Percentiles rank a stretch among this genome's conserved stretches.
Conservation (phyloP, 1,284 basidiomycete species). For the Somion occarium region DNA sequence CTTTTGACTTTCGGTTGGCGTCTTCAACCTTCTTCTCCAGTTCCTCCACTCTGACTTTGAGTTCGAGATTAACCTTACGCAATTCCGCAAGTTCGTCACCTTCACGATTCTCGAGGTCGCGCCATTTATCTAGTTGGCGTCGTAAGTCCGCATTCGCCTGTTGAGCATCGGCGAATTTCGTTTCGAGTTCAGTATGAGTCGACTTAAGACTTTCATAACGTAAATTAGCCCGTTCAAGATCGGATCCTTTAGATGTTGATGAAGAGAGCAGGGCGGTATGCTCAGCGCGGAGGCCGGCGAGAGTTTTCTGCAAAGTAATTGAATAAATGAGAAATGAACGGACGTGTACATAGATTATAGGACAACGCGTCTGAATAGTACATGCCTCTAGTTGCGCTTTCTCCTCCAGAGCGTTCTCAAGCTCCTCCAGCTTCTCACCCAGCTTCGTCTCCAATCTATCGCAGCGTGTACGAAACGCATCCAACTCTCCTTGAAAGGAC, state of each 20-base stretch:
- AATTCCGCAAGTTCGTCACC: conserved; percentile 50
- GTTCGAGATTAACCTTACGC: conserved; percentile 48
- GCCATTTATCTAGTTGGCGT: conserved; percentile 64
- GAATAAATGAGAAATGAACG: conserved; percentile 3
- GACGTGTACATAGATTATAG: not conserved
- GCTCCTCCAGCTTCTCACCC: conserved; percentile 33
- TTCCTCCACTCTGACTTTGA: conserved; percentile 51
- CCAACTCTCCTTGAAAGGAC: conserved; percentile 25
- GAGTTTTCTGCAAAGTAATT: conserved; percentile 27
- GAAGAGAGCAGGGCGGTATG: conserved; percentile 43
- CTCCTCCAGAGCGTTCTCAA: conserved; percentile 40
- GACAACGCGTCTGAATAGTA: conserved; percentile 3
- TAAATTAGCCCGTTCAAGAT: conserved; percentile 51
- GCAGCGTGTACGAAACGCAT: conserved; percentile 23
- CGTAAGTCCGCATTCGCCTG: conserved; percentile 50
- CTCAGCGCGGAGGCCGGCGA: conserved; percentile 22
- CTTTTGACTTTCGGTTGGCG: conserved; percentile 30
- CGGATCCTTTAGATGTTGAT: conserved; percentile 40
- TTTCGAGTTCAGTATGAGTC: conserved; percentile 50
- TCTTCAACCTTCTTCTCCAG: conserved; percentile 41
- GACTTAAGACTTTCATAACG: conserved; percentile 53
- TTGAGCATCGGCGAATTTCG: conserved; percentile 50
- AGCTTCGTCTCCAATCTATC: conserved; percentile 31
- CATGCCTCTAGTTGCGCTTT: conserved; percentile 25
- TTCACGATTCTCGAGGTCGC: conserved; percentile 58